phyloP scores from a whole-genome alignment of 495 filamentous ascomycete species.

The Jackrogersella minutella region DNA sequence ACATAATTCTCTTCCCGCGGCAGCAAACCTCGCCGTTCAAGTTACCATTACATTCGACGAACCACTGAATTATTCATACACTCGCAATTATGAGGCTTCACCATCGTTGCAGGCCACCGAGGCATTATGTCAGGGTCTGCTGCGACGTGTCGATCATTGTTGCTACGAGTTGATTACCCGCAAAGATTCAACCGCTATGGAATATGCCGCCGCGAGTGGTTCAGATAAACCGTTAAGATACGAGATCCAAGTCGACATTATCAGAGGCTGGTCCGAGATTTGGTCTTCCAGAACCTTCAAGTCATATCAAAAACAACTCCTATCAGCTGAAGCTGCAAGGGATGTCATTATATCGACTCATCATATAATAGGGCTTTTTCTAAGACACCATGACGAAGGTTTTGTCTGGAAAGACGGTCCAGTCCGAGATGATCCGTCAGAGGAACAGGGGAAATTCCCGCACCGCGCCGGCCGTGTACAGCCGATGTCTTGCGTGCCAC shows the following conservation, averaged over 20 bases:
- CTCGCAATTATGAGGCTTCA: constrained; percentile 52
- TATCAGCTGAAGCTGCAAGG: constrained; percentile 49
- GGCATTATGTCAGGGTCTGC: constrained; percentile 51
- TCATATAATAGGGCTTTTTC: constrained; percentile 55
- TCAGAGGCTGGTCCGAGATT: constrained; percentile 47
- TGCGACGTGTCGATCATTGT: constrained; percentile 58
- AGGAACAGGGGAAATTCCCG: constrained; percentile 41
- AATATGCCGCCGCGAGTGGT: constrained; percentile 46
- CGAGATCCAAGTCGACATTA: constrained; percentile 54
- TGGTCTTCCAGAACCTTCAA: constrained; percentile 55
- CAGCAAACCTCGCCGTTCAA: constrained; percentile 46
- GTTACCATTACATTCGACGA: constrained; percentile 56
- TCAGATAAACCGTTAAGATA: constrained; percentile 53
- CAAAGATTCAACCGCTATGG: constrained; percentile 56
- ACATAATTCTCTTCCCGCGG: constrained; percentile 27
- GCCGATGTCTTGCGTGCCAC: constrained; percentile 51
- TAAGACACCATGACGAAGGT: constrained; percentile 52
- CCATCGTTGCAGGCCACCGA: constrained; percentile 49
- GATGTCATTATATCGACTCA: constrained; percentile 55
- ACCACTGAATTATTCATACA: constrained; percentile 52
- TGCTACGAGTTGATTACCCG: constrained; percentile 57
- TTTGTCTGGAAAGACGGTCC: constrained; percentile 55
- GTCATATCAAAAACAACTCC: constrained; percentile 56
- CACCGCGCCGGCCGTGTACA: constrained; percentile 46
- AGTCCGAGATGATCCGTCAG: constrained; percentile 43